Evolutionary conservation across 2,329 filamentous ascomycete genomes (phyloP), one percentile per base, ranked within the genome.

Genomic region (Trichoderma breve): DNA sequence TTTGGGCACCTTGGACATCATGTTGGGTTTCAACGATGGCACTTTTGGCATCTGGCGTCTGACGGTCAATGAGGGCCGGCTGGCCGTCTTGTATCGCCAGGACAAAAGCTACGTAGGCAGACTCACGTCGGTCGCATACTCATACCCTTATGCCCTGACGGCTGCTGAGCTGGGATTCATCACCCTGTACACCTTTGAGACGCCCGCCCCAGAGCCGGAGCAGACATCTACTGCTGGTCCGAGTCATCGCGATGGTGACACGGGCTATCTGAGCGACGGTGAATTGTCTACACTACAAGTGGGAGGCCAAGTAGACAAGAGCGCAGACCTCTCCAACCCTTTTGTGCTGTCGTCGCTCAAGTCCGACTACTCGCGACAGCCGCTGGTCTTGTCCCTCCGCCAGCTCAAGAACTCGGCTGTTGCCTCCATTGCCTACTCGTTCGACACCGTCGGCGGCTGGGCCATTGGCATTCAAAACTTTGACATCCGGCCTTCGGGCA

Each of bases 381-480:
- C 95, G 1, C 84, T 97, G 11, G 93, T 94, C 0, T 83, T 97
- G n/a, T 95, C 93, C 0, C 88, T 98, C 47, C 89, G 94, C n/a
- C 87, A 86, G 30, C 89, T 89, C 15, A 79, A 88, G 0, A 83
- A 84, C 4, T 88, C 88, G 12, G 88, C 93, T 21, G 88, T 94
- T n/a, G 92, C 93, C 2, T 94, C 93, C 0, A 92, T 98, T 72
- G 95, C 93, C 1, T 98, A 97, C 79, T 93, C 93, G 0, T 90
- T 97, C 74, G 90, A 92, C 18, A 92, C 92, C 2, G 85, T 91
- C 3, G 90, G 90, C 57, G 94, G 94, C 32, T 98, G 95, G 93
- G 94, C 92, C 8, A 88, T 97, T 18, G 95, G 94, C 2, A 89
- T 98, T n/a, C 95, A 98, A 80, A 95, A 98, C 80, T 84, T 98